Evolutionary conservation across 371 early-diverging fungal species (phyloP), one percentile per base, ranked within the genome.

Genomic region (Mucor piriformis): DNA sequence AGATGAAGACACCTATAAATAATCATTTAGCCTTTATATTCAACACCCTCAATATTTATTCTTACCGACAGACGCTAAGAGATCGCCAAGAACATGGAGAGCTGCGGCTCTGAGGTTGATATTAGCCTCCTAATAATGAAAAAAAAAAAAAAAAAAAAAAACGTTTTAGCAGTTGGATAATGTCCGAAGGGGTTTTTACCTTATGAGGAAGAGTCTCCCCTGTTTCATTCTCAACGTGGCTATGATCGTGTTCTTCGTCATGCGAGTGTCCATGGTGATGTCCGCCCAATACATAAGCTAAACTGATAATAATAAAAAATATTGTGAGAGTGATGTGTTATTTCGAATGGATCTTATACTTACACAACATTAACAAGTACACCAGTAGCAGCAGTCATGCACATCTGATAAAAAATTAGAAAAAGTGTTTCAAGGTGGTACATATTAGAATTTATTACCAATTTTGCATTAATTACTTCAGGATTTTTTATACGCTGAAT

Each of bases 21-120:
- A 46, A 23, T 21, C 20, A 46, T 3, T 21, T n/a, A 7, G 42
- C 3, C 20, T 42, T 3, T 2, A 18, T 18, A 18, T 18, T 18
- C 3, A 16, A 37, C 37, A 29, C 12, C 37, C 12, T 12, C 12
- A 13, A 2, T 20, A 7, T 7, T 20, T 18, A 2, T 18, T 18
- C 42, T 42, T 64, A 76, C 76, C 95, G 33, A 93, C 69, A 5
- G 93, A 91, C 0, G 89, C 89, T 20, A 94, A 70, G 15, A 94
- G 68, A 69, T 95, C 96, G 12, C 94, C 94, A 29, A 95, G 69
- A 24, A 93, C 93, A 70, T 95, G 94, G 51, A 89, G 75, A 16
- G 86, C 82, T 10, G 91, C 89, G 27, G 92, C 88, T 27, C 86
- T 77, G 24, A 91, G 76, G 59, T 90, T 91, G 56, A 91, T 82